Evolutionary conservation across 2,329 filamentous ascomycete genomes (phyloP).

Genomic region (Pestalotiopsis sp.): DNA sequence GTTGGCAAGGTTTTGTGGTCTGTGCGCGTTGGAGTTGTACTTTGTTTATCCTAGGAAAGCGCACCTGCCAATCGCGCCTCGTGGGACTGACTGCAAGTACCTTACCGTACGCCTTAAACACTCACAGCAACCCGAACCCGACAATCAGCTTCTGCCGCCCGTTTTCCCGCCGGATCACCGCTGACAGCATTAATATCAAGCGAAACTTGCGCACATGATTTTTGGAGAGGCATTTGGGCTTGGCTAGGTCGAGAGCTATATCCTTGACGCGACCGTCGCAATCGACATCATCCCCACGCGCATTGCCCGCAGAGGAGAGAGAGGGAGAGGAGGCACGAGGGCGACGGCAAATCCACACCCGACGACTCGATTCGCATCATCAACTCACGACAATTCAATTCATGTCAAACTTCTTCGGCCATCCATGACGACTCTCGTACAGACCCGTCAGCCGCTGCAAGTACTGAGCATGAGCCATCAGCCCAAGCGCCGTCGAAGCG

Average conservation of each 20-base stretch:
- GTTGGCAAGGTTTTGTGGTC: background rate
- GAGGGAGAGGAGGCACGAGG: background rate
- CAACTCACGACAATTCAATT: conserved; percentile 15
- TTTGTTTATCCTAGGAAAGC: conserved; percentile 5
- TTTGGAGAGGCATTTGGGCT: background rate
- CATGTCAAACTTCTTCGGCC: conserved; percentile 36
- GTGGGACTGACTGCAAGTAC: conserved; percentile 1
- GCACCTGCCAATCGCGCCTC: conserved; percentile 7
- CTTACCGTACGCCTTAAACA: background rate
- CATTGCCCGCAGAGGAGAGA: background rate
- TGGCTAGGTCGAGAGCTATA: background rate
- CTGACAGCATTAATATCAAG: conserved; percentile 3
- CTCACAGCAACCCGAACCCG: background rate
- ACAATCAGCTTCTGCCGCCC: background rate
- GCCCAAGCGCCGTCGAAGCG: conserved; percentile 63
- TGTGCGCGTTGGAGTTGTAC: background rate
- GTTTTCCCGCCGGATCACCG: background rate
- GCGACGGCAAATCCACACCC: background rate
- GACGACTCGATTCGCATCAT: background rate
- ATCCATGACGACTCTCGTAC: conserved; percentile 73
- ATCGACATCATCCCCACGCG: conserved; percentile 9
- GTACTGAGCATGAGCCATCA: conserved; percentile 69
- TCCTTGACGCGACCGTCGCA: conserved; percentile 22
- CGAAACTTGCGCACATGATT: background rate
- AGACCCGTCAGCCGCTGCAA: conserved; percentile 65